These are phyloP conservation scores for Fusarium miscanthi DNA, from an alignment of 2,329 filamentous ascomycete species.

Conservation along the genomic window DNA sequence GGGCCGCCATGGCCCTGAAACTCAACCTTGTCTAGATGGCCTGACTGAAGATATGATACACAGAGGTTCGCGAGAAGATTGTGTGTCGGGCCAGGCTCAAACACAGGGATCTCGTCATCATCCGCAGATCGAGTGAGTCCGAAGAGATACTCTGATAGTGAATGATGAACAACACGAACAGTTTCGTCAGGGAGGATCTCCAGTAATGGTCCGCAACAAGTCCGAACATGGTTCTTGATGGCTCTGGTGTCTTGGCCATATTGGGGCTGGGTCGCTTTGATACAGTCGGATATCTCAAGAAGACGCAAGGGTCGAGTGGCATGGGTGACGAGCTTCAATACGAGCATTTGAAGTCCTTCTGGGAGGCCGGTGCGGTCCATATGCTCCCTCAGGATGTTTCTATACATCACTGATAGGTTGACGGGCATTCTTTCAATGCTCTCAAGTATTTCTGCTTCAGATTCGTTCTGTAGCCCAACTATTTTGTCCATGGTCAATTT, in stretches of 20 bases:
- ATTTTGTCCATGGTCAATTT: conserved; percentile 28
- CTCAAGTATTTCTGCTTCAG: background rate
- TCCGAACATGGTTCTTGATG: conserved; percentile 15
- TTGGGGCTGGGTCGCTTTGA: background rate
- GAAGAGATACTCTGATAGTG: conserved; percentile 30
- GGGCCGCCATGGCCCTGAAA: background rate
- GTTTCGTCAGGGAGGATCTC: conserved; percentile 34
- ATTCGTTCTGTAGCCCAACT: background rate
- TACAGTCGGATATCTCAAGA: conserved; percentile 27
- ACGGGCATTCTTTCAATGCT: background rate
- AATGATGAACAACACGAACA: conserved; percentile 33
- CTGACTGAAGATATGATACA: conserved; percentile 15
- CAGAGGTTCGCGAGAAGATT: conserved; percentile 15
- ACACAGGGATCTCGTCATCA: background rate
- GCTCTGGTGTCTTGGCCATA: background rate
- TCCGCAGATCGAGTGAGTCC: background rate
- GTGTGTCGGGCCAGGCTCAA: conserved; percentile 14
- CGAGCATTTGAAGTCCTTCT: background rate
- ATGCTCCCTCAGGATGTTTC: conserved; percentile 15
- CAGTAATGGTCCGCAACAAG: conserved; percentile 14
- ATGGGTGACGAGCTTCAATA: conserved; percentile 26
- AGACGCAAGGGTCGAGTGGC: conserved; percentile 23
- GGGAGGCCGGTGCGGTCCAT: conserved; percentile 5
- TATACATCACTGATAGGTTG: conserved; percentile 22
- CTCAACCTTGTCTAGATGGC: background rate